Percentiles rank a stretch among this genome's conserved stretches.
phyloP scores from a whole-genome alignment of 805 yeast genomes.

The Wickerhamiella cacticola region DNA sequence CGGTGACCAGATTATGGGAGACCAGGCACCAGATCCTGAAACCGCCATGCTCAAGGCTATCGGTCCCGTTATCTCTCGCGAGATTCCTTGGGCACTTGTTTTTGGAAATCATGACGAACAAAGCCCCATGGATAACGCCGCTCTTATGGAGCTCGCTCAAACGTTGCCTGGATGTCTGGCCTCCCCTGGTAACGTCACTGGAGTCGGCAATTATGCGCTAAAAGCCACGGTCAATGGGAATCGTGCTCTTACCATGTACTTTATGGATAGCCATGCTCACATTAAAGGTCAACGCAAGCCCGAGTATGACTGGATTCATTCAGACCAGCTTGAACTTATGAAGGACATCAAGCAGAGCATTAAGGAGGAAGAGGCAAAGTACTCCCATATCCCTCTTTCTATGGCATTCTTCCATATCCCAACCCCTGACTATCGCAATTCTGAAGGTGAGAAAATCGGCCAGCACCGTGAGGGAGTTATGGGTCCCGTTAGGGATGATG shows the following conservation, averaged over 20 bases:
- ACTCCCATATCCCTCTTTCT: slow-evolving; percentile 40
- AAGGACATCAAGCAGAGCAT: slow-evolving; percentile 29
- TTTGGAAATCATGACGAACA: slow-evolving; percentile 95
- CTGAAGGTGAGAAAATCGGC: slow-evolving; percentile 42
- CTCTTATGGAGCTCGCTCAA: slow-evolving; percentile 45
- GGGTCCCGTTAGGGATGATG: slow-evolving; percentile 61
- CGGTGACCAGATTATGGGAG: slow-evolving; percentile 88
- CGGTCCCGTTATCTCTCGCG: slow-evolving; percentile 50
- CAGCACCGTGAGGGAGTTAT: slow-evolving; percentile 57
- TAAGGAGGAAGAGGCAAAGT: slow-evolving; percentile 26
- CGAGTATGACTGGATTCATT: slow-evolving; percentile 77
- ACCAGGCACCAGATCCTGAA: slow-evolving; percentile 63
- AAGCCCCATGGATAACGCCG: slow-evolving; percentile 50
- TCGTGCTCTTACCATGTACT: slow-evolving; percentile 51
- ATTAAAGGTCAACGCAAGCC: slow-evolving; percentile 38
- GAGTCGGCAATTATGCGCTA: slow-evolving; percentile 72
- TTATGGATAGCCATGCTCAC: slow-evolving; percentile 69
- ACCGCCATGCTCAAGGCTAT: slow-evolving; percentile 70
- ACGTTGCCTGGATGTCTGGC: slow-evolving; percentile 60
- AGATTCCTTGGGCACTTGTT: slow-evolving; percentile 72
- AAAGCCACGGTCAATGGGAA: slow-evolving; percentile 29
- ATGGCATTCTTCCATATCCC: slow-evolving; percentile 97
- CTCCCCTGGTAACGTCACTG: slow-evolving; percentile 50
- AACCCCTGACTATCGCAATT: slow-evolving; percentile 62
- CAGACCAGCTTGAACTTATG: slow-evolving; percentile 48